A percentile compares a stretch with the other conserved stretches of the same genome.
phyloP scores from a whole-genome alignment of 2,329 filamentous ascomycete species.

The Talaromyces sp. region DNA sequence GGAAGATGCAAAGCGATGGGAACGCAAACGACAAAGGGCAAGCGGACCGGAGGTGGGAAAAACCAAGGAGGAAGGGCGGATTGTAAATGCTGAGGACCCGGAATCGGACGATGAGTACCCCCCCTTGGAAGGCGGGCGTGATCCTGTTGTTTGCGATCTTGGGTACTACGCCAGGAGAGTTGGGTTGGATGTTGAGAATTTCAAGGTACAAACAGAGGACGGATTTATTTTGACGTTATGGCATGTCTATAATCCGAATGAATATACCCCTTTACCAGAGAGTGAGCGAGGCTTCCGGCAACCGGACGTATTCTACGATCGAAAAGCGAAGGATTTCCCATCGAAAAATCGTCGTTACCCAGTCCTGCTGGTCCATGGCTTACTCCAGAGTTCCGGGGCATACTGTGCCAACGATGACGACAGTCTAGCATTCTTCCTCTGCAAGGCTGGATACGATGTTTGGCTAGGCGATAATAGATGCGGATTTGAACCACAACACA shows the following conservation, averaged over 20 bases:
- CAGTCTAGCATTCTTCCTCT: conserved; percentile 84
- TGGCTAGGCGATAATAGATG: conserved; percentile 95
- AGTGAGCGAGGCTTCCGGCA: conserved; percentile 45
- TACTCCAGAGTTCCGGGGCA: conserved; percentile 80
- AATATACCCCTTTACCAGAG: conserved; percentile 56
- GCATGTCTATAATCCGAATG: conserved; percentile 80
- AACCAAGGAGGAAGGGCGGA: conserved; percentile 35
- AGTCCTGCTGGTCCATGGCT: conserved; percentile 78
- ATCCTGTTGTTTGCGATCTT: conserved; percentile 72
- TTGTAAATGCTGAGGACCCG: conserved; percentile 15
- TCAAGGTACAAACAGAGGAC: conserved; percentile 86
- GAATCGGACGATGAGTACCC: conserved; percentile 51
- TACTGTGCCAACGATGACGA: conserved; percentile 89
- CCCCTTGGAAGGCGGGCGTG: conserved; percentile 73
- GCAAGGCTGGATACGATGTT: conserved; percentile 87
- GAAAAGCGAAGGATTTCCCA: conserved; percentile 25
- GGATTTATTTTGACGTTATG: conserved; percentile 85
- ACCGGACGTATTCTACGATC: conserved; percentile 57
- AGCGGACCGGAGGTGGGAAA: conserved; percentile 35
- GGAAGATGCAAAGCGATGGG: conserved; percentile 60
- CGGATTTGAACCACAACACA: conserved; percentile 74
- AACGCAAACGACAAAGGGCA: conserved; percentile 34
- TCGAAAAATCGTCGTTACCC: conserved; percentile 54
- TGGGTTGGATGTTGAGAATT: conserved; percentile 77
- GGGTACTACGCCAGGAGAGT: conserved; percentile 82